Evolutionary conservation across 1,284 basidiomycete genomes (phyloP), one percentile per base, ranked within the genome.

Genomic region (Malassezia nana): DNA sequence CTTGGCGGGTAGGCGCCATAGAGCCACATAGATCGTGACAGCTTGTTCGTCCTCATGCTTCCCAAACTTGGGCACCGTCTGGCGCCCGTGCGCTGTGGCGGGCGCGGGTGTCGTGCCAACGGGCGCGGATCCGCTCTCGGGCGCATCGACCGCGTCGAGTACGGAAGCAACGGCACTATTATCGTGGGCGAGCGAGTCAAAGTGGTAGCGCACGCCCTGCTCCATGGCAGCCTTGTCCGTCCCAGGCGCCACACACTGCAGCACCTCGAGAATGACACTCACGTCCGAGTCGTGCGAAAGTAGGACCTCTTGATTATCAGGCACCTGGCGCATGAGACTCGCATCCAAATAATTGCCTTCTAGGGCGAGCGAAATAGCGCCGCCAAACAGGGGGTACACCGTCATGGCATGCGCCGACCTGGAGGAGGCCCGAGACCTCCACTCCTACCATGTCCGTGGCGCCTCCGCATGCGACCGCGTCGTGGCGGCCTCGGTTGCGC

Each of bases 231-330:
- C 82, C 30, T 78, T 75, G 20, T 74, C 75, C 44, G 83, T 79
- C 29, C 78, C 71, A 31, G 79, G 77, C 32, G 83, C 81, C 42
- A 91, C 85, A 41, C 81, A 77, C 74, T 88, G 77, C 7, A 98
- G 78, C 16, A 95, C 81, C 73, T 99, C 94, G 22, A 95, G 75
- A 53, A 98, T 83, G 57, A 91, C 80, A 66, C 85, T 89, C 60
- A 85, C 78, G 57, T 82, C 80, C 6, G 82, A 83, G 46, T 82
- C 75, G 2, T 81, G 79, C 46, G 84, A 84, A 33, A 96, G 75
- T 73, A 89, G 86, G 40, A 96, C 91, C 74, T 98, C 94, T 75
- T 99, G 92, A 12, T 83, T 90, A 74, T 98, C 87, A n/a, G 94
- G 92, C 10, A 99, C 80, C 77, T 96, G 89, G 56, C 92, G 87